Evolutionary conservation across 768 basidiomycete species (phyloP).

Genomic region (Kwoniella sp.): DNA sequence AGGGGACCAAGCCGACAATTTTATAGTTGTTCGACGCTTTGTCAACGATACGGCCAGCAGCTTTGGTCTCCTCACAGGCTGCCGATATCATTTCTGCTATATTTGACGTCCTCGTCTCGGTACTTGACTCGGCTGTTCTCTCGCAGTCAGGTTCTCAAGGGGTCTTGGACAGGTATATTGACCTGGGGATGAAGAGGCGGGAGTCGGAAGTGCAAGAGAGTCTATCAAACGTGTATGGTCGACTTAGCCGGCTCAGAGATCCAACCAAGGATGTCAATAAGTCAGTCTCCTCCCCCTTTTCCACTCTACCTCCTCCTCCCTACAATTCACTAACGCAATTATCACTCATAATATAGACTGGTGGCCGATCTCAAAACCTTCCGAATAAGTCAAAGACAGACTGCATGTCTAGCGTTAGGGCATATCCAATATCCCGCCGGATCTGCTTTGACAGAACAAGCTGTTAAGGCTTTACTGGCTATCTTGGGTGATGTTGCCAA

Average conservation of each 20-base stretch:
- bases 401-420: slow-evolving; percentile 44
- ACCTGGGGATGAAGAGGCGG: slow-evolving; percentile 72
- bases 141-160: slow-evolving; percentile 44
- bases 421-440: slow-evolving; percentile 27
- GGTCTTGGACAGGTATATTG: slow-evolving; percentile 60
- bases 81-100: slow-evolving; percentile 71
- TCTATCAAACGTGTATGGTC: slow-evolving; percentile 69
- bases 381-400: slow-evolving; percentile 39
- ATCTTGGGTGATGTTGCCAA: slow-evolving; percentile 36
- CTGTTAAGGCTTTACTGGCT: slow-evolving; percentile 31
- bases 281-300: too few species aligned
- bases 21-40: slow-evolving; percentile 70
- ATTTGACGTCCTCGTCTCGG: slow-evolving; percentile 69
- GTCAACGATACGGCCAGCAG: slow-evolving; percentile 62
- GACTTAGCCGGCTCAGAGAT: slow-evolving; percentile 70
- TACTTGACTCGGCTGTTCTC: slow-evolving; percentile 64
- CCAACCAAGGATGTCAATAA: slow-evolving; percentile 68
- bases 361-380: slow-evolving; percentile 37
- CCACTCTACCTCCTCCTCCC: too few species aligned
- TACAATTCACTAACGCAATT: too few species aligned
- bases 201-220: slow-evolving; percentile 70
- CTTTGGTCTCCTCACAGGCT: slow-evolving; percentile 68
- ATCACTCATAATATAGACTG: slow-evolving; percentile 25
- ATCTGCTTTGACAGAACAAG: slow-evolving; percentile 7
- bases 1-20: background rate